These are phyloP conservation scores for Camellia sinensis DNA, from an alignment of 148 eudicot genomes.

Conservation along the genomic window DNA sequence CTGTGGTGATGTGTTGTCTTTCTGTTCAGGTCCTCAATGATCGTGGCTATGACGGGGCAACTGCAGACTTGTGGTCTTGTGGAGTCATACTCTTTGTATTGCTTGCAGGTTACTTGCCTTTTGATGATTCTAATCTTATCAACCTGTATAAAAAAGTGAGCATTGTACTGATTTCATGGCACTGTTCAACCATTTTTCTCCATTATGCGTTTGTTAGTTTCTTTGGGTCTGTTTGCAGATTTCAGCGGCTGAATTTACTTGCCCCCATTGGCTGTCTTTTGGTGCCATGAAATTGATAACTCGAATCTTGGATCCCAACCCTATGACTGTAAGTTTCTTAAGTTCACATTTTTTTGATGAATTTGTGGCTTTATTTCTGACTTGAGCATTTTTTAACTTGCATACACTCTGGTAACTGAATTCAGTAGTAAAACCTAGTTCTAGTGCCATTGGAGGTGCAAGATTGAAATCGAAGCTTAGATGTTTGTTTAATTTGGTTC, in stretches of 20 bases:
- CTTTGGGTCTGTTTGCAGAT: constrained; percentile 49
- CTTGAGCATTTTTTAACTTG: not conserved
- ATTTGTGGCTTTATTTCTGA: not conserved
- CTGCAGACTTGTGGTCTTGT: constrained; percentile 98
- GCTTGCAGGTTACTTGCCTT: constrained; percentile 99
- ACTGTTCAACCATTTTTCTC: constrained; percentile 19
- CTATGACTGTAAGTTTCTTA: constrained; percentile 56
- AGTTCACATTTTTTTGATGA: not conserved
- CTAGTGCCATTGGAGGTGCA: not conserved
- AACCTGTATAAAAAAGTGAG: constrained; percentile 95
- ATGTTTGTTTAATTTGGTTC: not conserved
- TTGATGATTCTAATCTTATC: constrained; percentile 91
- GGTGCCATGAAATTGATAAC: constrained; percentile 73
- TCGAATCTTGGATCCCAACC: constrained; percentile 84
- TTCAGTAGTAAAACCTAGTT: not conserved
- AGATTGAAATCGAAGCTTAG: not conserved
- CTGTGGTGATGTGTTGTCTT: constrained; percentile 5
- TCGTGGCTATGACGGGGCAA: constrained; percentile 92
- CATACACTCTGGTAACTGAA: not conserved
- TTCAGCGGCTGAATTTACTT: constrained; percentile 82
- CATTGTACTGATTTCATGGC: constrained; percentile 22
- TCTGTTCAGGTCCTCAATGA: constrained; percentile 75
- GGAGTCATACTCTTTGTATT: constrained; percentile 94
- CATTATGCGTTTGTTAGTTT: constrained; percentile 13
- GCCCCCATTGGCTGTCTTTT: constrained; percentile 94